Conservation (phyloP, 495 filamentous ascomycete genomes). For the Talaromyces adpressus region DNA sequence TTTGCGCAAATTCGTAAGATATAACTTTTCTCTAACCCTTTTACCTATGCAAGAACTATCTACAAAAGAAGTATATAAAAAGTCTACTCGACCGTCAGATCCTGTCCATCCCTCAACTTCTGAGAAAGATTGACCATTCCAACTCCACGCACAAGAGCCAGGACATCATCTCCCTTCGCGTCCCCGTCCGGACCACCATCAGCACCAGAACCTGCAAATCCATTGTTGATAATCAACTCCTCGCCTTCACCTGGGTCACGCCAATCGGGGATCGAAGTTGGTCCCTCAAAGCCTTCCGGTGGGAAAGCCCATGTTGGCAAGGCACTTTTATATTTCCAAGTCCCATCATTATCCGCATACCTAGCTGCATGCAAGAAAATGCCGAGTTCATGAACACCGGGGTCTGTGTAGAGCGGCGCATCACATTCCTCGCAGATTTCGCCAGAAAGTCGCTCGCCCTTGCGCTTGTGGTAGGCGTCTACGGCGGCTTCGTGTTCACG, state of each 20-base stretch:
- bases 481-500: slow-evolving; percentile 77
- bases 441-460: slow-evolving; percentile 89
- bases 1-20: not conserved
- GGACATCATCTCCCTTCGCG: slow-evolving; percentile 6
- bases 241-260: slow-evolving; percentile 24
- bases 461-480: slow-evolving; percentile 72
- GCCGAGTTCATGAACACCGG: slow-evolving; percentile 78
- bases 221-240: slow-evolving; percentile 30
- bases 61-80: not conserved
- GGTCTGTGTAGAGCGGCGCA: slow-evolving; percentile 88
- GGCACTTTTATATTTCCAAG: slow-evolving; percentile 80
- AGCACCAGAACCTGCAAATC: slow-evolving; percentile 14
- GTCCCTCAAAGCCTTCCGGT: slow-evolving; percentile 54
- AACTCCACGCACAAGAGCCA: slow-evolving; percentile 14
- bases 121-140: slow-evolving; percentile 14
- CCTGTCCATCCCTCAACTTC: slow-evolving; percentile 7
- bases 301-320: slow-evolving; percentile 84
- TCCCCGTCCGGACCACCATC: slow-evolving; percentile 3
- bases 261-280: slow-evolving; percentile 45
- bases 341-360: slow-evolving; percentile 73
- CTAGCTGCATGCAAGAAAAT: slow-evolving; percentile 88
- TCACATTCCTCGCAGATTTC: slow-evolving; percentile 71
- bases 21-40: not conserved
- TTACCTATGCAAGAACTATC: not conserved
- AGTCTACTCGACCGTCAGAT: not conserved